phyloP scores from a whole-genome alignment of 2,329 filamentous ascomycete genomes.

The Ophiosphaerella korrae region DNA sequence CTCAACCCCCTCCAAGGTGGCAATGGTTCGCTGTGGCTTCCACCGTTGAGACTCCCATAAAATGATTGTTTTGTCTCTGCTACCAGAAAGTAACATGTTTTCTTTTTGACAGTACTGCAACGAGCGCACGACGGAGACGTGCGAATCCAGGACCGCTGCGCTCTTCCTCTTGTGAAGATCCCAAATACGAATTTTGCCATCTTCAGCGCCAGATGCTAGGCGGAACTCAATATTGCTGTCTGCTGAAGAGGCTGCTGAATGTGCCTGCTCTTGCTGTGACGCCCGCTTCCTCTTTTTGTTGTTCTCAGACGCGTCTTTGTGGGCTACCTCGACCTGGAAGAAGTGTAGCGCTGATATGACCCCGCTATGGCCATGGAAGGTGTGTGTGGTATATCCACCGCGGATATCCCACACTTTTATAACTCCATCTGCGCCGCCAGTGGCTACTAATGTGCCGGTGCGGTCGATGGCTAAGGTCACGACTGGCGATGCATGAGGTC shows the following conservation, averaged over 20 bases:
- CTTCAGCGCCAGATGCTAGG: conserved; percentile 89
- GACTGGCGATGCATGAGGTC: conserved; percentile 89
- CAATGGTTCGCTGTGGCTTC: conserved; percentile 80
- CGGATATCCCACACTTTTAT: conserved; percentile 97
- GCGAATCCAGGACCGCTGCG: conserved; percentile 80
- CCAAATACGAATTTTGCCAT: conserved; percentile 91
- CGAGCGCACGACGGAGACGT: conserved; percentile 91
- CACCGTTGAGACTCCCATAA: conserved; percentile 88
- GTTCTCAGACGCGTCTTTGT: conserved; percentile 50
- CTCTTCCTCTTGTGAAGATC: conserved; percentile 83
- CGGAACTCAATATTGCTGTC: conserved; percentile 68
- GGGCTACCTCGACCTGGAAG: conserved; percentile 70
- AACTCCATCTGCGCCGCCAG: conserved; percentile 87
- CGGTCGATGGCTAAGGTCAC: conserved; percentile 83
- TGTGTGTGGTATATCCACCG: conserved; percentile 90
- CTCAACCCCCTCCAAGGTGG: conserved; percentile 85
- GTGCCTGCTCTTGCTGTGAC: conserved; percentile 51
- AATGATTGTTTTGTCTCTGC: conserved; percentile 91
- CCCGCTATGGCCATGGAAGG: conserved; percentile 89
- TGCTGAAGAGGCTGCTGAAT: conserved; percentile 31
- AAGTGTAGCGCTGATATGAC: conserved; percentile 90
- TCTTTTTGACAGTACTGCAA: conserved; percentile 79
- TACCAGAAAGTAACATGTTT: conserved; percentile 78
- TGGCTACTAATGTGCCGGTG: conserved; percentile 88
- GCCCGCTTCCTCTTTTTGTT: conserved; percentile 45